These are phyloP conservation scores for Psilocybe cubensis DNA, from an alignment of 768 basidiomycete species.

Conservation along the genomic window DNA sequence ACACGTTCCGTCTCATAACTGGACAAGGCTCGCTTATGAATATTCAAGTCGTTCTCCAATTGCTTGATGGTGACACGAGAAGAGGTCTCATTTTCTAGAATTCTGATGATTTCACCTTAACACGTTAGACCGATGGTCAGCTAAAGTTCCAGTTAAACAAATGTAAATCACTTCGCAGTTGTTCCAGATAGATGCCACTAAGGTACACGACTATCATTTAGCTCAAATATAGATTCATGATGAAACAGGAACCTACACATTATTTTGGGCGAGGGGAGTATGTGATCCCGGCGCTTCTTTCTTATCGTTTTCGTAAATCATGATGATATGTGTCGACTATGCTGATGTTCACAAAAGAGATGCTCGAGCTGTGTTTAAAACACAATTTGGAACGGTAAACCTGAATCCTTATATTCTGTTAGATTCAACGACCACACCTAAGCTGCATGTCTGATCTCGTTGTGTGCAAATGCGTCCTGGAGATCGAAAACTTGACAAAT, in stretches of 20 bases:
- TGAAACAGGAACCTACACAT: slow-evolving; percentile 10
- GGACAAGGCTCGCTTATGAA: slow-evolving; percentile 46
- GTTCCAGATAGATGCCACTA: slow-evolving; percentile 36
- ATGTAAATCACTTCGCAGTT: slow-evolving; percentile 35
- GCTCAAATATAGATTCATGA: neutral
- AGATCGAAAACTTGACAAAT: neutral
- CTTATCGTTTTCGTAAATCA: slow-evolving; percentile 14
- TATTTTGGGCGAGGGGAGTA: neutral
- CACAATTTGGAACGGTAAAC: neutral
- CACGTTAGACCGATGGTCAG: neutral
- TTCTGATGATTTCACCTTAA: slow-evolving; percentile 41
- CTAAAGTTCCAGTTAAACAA: neutral
- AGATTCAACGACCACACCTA: neutral
- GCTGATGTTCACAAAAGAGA: neutral
- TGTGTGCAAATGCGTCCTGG: neutral
- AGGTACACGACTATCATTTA: neutral
- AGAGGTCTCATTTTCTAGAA: slow-evolving; percentile 35
- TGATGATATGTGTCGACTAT: slow-evolving; percentile 6
- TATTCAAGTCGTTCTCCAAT: slow-evolving; percentile 43
- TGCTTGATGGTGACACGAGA: slow-evolving; percentile 34
- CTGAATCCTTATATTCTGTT: neutral
- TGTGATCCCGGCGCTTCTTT: slow-evolving; percentile 5
- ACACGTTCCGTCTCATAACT: slow-evolving; percentile 39
- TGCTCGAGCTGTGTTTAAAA: neutral
- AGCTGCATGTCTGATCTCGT: slow-evolving; percentile 5